phyloP scores from a whole-genome alignment of 2,329 filamentous ascomycete species.

The Rutstroemia sp. region DNA sequence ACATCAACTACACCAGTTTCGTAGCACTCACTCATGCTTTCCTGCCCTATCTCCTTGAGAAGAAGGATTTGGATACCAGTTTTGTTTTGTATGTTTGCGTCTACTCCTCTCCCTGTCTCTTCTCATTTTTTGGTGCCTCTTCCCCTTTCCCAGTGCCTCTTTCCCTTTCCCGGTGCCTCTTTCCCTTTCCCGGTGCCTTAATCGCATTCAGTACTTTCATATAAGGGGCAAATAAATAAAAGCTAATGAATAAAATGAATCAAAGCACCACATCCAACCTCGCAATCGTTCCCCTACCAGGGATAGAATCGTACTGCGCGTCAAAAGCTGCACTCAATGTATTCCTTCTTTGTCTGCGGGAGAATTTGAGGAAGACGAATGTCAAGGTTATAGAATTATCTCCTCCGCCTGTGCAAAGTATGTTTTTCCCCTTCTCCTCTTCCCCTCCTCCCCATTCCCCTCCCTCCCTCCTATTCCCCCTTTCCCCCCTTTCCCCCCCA shows the following conservation, averaged over 20 bases:
- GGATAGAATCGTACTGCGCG: constrained; percentile 35
- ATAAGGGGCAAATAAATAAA: too few relatives aligned
- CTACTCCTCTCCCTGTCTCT: too few relatives aligned
- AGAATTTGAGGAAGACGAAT: constrained; percentile 32
- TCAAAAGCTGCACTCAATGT: constrained; percentile 38
- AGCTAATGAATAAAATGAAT: neutral
- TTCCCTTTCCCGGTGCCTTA: too few relatives aligned
- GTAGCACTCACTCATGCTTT: constrained; percentile 25
- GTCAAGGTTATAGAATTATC: constrained; percentile 37
- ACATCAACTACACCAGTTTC: constrained; percentile 25
- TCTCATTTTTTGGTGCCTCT: neutral
- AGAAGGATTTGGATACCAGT: constrained; percentile 8
- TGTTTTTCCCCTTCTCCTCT: neutral
- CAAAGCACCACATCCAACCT: constrained; percentile 16
- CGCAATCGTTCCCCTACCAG: constrained; percentile 13
- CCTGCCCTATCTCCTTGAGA: constrained; percentile 20
- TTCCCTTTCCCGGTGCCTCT: neutral
- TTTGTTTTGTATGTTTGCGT: constrained; percentile 15
- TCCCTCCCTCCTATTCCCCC: neutral
- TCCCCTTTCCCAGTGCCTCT: neutral
- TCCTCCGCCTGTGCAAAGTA: constrained; percentile 28
- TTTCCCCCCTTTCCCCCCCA: neutral
- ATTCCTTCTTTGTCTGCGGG: constrained; percentile 36
- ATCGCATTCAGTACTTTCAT: too few relatives aligned
- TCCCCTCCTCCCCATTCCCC: too few relatives aligned